Evolutionary conservation across 352 stramenopile genomes (phyloP).

Genomic region (Plasmopara halstedii): DNA sequence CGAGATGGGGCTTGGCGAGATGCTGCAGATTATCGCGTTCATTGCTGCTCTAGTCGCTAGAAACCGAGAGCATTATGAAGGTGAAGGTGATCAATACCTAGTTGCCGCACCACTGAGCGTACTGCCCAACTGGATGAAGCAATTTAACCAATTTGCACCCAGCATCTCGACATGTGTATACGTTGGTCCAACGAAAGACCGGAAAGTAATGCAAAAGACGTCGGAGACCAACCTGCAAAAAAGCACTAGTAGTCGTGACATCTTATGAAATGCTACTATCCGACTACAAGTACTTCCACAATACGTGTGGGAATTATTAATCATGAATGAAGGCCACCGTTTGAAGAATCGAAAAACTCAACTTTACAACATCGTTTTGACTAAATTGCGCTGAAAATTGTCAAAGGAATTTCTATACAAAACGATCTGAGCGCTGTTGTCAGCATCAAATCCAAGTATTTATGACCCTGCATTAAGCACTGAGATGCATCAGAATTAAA

Average conservation of each 20-base stretch:
- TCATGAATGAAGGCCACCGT: slow-evolving; percentile 85
- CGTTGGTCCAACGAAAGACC: slow-evolving; percentile 44
- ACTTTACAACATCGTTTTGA: slow-evolving; percentile 42
- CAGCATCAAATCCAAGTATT: slow-evolving; percentile 77
- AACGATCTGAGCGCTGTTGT: slow-evolving; percentile 73
- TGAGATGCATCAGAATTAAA: too few species aligned
- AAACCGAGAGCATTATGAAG: slow-evolving; percentile 1
- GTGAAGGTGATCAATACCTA: slow-evolving; percentile 24
- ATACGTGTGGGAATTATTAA: slow-evolving; percentile 42
- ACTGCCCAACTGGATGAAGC: slow-evolving; percentile 78
- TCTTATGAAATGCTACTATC: slow-evolving; percentile 68
- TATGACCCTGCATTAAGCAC: slow-evolving; percentile 44
- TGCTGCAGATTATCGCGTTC: slow-evolving; percentile 70
- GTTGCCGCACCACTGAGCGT: slow-evolving; percentile 71
- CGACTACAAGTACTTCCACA: slow-evolving; percentile 48
- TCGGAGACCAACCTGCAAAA: slow-evolving; percentile 18
- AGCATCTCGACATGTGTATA: slow-evolving; percentile 48
- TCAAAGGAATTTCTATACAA: slow-evolving; percentile 85
- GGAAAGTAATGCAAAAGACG: slow-evolving; percentile 17
- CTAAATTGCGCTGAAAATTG: slow-evolving; percentile 35
- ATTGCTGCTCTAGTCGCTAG: slow-evolving; percentile 36
- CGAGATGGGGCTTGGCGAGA: slow-evolving; percentile 83
- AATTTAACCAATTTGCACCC: slow-evolving; percentile 64
- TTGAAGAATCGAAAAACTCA: slow-evolving; percentile 81
- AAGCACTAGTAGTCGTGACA: slow-evolving; percentile 60